These are phyloP conservation scores for Ceratobasidium papillatum DNA, from an alignment of 1,284 basidiomycete species.

Conservation along the genomic window DNA sequence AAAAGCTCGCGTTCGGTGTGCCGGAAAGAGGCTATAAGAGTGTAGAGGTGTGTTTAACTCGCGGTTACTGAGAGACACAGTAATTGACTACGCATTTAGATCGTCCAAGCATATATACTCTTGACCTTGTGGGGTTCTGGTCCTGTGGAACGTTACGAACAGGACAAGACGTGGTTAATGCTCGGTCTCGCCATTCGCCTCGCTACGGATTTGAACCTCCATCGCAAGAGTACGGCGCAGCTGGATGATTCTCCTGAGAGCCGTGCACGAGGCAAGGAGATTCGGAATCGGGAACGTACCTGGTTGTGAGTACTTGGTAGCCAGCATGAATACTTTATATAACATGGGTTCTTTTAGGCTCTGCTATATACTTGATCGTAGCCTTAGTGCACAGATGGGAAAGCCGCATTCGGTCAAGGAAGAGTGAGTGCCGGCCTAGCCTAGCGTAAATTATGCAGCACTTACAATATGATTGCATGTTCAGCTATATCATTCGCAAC, in stretches of 20 bases:
- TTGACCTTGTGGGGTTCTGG: slow-evolving; percentile 86
- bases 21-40: slow-evolving; percentile 90
- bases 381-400: slow-evolving; percentile 91
- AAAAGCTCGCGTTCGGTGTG: slow-evolving; percentile 91
- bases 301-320: slow-evolving; percentile 66
- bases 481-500: slow-evolving; percentile 87
- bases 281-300: slow-evolving; percentile 92
- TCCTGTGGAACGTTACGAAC: slow-evolving; percentile 94
- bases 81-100: slow-evolving; percentile 50
- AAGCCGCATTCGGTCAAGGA: slow-evolving; percentile 86
- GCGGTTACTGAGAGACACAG: slow-evolving; percentile 39
- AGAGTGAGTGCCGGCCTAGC: slow-evolving; percentile 68
- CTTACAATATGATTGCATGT: slow-evolving; percentile 17
- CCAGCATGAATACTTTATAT: neutral
- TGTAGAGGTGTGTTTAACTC: slow-evolving; percentile 69
- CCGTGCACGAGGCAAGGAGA: slow-evolving; percentile 76
- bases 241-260: slow-evolving; percentile 79
- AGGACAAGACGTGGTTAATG: slow-evolving; percentile 94
- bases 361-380: slow-evolving; percentile 90
- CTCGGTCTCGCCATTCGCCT: slow-evolving; percentile 68
- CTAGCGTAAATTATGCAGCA: slow-evolving; percentile 47
- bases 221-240: slow-evolving; percentile 80
- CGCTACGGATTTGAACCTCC: slow-evolving; percentile 95
- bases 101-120: slow-evolving; percentile 89
- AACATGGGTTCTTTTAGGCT: slow-evolving; percentile 51